Conservation (phyloP, 2,329 filamentous ascomycete species). For the Hypoxylon sp. region DNA sequence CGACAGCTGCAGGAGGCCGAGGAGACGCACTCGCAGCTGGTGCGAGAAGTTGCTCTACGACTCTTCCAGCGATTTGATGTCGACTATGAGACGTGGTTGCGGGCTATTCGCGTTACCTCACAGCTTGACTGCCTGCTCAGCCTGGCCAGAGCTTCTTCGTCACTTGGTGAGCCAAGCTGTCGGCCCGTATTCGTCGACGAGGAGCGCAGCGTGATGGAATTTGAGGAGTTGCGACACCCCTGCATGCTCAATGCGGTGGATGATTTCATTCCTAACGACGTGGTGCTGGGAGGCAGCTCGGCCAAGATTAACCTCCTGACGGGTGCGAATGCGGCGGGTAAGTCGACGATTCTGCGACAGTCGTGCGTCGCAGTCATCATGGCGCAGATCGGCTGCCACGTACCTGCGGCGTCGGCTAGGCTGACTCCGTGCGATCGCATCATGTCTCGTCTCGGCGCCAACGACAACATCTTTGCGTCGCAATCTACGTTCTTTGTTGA, state of each 20-base stretch:
- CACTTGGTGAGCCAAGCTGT: constrained; percentile 86
- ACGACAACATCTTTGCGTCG: constrained; percentile 98
- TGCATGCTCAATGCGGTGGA: constrained; percentile 90
- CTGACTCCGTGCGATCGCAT: constrained; percentile 95
- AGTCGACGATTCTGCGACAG: constrained; percentile 90
- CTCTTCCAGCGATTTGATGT: constrained; percentile 90
- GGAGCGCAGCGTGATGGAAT: constrained; percentile 87
- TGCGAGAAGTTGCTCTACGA: constrained; percentile 82
- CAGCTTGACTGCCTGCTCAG: constrained; percentile 96
- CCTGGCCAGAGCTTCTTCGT: constrained; percentile 85
- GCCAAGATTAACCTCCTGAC: constrained; percentile 91
- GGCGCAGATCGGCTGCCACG: constrained; percentile 93
- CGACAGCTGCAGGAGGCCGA: constrained; percentile 91
- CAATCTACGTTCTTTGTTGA: constrained; percentile 99
- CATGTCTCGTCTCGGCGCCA: constrained; percentile 96
- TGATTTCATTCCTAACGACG: constrained; percentile 96
- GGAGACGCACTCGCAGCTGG: constrained; percentile 89
- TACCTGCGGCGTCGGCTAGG: constrained; percentile 81
- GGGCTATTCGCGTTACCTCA: constrained; percentile 86
- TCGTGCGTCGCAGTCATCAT: constrained; percentile 97
- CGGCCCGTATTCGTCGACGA: constrained; percentile 87
- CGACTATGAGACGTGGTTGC: constrained; percentile 84
- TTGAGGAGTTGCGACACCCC: constrained; percentile 90
- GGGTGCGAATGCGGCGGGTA: constrained; percentile 95
- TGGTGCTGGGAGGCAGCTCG: constrained; percentile 80